Base-by-base conservation (phyloP, 345 rosid genomes). In the Heritiera fomes region DNA sequence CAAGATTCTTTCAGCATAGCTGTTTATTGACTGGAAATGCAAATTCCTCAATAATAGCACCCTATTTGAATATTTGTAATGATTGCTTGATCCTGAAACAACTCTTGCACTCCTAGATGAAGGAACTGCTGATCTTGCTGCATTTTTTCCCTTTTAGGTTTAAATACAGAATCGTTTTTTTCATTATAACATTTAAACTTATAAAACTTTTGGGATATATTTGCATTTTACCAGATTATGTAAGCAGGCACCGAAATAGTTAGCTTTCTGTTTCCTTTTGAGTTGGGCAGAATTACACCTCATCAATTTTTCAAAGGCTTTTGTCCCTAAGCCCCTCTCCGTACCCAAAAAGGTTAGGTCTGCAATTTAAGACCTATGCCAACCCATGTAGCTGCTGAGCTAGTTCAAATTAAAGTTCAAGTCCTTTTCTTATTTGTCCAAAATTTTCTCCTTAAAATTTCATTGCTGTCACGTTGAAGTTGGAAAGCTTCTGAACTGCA, bases 401-500 rank as follows among this genome's bases (percentile, higher is more conserved):
- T 71, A 49, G 14, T 70, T 71, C 60, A 13, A 49, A 34, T 71
- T 50, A 17, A 5, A 8, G 28, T 67, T 43, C n/a, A 14, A 50
- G 60, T 40, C 9, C 30, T 53, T 8, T 73, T 55, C 15, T 53
- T 23, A 45, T 47, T 75, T 75, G 8, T 43, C 56, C 17, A 17
- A 43, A 50, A 14, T 65, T 46, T 75, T 58, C 59, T 49, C 53
- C 77, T 78, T 13, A 18, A 45, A 73, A 75, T 20, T 58, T 8
- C 75, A 11, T 60, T 67, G 41, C 67, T 63, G 46, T 79, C 80
- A 96, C 98, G 99, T 87, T 91, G 95, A 80, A 88, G 98, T 77
- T 96, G 99, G 98, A 96, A 96, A 84, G 98, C 98, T 76, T 81
- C 91, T 64, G 98, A 96, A 80, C 84, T 94, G 86, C 93, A 97